A percentile compares a stretch with the other conserved stretches of the same genome.
These are phyloP conservation scores for Poa pratensis DNA, from an alignment of 176 grass and related monocot species.

Conservation along the genomic window DNA sequence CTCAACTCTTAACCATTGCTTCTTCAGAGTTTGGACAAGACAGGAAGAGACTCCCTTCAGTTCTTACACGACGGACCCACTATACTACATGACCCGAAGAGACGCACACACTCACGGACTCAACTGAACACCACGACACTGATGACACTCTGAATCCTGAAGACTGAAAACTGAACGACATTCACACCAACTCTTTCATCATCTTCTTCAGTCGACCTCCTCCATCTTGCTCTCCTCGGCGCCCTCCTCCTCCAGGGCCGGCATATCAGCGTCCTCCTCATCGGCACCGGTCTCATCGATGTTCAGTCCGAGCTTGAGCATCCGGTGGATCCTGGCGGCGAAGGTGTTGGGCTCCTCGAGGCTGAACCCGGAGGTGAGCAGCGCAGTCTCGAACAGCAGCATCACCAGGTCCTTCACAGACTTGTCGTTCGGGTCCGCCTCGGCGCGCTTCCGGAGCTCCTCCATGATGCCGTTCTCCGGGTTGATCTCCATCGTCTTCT, in stretches of 20 bases:
- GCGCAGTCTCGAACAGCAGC: slow-evolving; percentile 58
- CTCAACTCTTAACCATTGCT: background rate
- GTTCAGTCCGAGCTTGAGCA: slow-evolving; percentile 52
- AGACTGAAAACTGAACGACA: background rate
- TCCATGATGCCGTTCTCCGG: slow-evolving; percentile 66
- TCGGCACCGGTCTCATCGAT: slow-evolving; percentile 32
- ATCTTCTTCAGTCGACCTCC: slow-evolving; percentile 52
- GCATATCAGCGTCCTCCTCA: slow-evolving; percentile 49
- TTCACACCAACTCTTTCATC: background rate
- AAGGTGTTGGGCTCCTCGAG: slow-evolving; percentile 65
- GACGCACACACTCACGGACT: background rate
- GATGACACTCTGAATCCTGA: background rate
- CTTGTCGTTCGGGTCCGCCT: slow-evolving; percentile 50
- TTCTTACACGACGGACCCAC: background rate
- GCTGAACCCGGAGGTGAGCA: slow-evolving; percentile 65
- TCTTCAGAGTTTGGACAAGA: background rate
- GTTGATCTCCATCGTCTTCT: slow-evolving; percentile 76
- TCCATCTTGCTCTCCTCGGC: slow-evolving; percentile 65
- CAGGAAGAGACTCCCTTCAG: background rate
- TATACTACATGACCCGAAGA: background rate
- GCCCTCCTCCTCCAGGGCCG: slow-evolving; percentile 29
- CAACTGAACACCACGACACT: background rate
- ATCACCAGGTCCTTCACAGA: slow-evolving; percentile 44
- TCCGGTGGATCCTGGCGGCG: slow-evolving; percentile 56
- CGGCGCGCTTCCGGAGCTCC: slow-evolving; percentile 55